A percentile compares a stretch with the other conserved stretches of the same genome.
Evolutionary conservation across 1,284 basidiomycete species (phyloP).

Genomic region (Ganoderma meredithae): DNA sequence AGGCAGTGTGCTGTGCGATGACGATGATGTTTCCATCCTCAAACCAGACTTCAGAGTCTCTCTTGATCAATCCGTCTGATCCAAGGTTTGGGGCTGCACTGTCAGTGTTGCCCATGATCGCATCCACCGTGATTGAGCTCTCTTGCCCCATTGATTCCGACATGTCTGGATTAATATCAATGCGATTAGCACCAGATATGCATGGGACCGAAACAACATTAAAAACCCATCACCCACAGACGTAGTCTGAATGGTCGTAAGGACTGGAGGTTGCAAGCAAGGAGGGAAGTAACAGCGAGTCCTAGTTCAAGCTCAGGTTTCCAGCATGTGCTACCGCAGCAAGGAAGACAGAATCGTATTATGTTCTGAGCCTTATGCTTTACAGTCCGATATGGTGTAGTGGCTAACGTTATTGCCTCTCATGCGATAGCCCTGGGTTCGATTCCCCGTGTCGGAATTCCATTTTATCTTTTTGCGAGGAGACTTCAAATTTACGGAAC

Average conservation of each 20-base stretch:
- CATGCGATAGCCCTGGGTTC: conserved; percentile 7
- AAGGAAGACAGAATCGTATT: too few relatives aligned
- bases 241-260: too few relatives aligned
- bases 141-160: not conserved
- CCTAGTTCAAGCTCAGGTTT: too few relatives aligned
- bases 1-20: not conserved
- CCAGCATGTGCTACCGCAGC: too few relatives aligned
- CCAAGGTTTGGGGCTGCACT: not conserved
- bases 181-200: too few relatives aligned
- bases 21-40: conserved; percentile 16
- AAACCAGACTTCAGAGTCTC: conserved; percentile 10
- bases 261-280: too few relatives aligned
- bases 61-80: not conserved
- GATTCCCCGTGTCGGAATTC: conserved; percentile 1
- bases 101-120: not conserved
- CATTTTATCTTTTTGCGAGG: not conserved
- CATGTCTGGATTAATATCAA: not conserved
- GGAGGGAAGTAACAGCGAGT: too few relatives aligned
- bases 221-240: too few relatives aligned
- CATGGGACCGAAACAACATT: too few relatives aligned
- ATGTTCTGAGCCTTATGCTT: too few relatives aligned
- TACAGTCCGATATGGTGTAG: conserved; percentile 7
- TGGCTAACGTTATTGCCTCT: conserved; percentile 5
- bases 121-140: not conserved
- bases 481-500: too few relatives aligned